A percentile compares a stretch with the other conserved stretches of the same genome.
phyloP scores from a whole-genome alignment of 2,329 filamentous ascomycete species.

The Cytospora piceicola region DNA sequence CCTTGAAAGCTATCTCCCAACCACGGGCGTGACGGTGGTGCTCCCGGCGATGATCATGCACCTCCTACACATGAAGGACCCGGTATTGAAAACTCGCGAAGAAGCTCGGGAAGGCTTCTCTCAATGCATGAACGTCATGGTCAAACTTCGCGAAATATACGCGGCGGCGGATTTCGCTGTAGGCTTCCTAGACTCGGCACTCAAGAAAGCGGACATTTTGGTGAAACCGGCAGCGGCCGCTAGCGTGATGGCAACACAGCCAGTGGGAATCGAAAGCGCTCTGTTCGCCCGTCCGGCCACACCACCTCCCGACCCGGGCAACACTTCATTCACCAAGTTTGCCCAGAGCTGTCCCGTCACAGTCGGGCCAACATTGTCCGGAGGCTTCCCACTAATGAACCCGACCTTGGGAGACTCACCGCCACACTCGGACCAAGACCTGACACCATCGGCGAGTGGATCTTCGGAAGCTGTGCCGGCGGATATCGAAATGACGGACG shows the following conservation, averaged over 20 bases:
- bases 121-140: slow-evolving; percentile 90
- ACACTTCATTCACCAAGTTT: neutral
- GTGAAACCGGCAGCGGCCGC: slow-evolving; percentile 49
- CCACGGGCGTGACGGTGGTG: slow-evolving; percentile 87
- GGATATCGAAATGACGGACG: slow-evolving; percentile 49
- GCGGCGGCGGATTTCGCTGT: slow-evolving; percentile 95
- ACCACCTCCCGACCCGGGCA: slow-evolving; percentile 55
- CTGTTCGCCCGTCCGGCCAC: slow-evolving; percentile 41
- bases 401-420: slow-evolving; percentile 46
- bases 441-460: slow-evolving; percentile 52
- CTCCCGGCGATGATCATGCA: slow-evolving; percentile 94
- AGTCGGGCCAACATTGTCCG: slow-evolving; percentile 24
- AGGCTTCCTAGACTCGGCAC: slow-evolving; percentile 88
- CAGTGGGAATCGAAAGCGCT: slow-evolving; percentile 24
- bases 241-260: slow-evolving; percentile 33
- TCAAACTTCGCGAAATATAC: slow-evolving; percentile 85
- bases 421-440: slow-evolving; percentile 48
- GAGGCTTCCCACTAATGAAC: slow-evolving; percentile 37
- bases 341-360: slow-evolving; percentile 9
- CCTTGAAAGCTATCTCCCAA: slow-evolving; percentile 80
- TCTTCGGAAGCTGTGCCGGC: slow-evolving; percentile 48
- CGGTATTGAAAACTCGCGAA: slow-evolving; percentile 70
- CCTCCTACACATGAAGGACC: slow-evolving; percentile 87
- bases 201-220: slow-evolving; percentile 83
- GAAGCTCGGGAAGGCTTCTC: slow-evolving; percentile 80